These are phyloP conservation scores for Sporormia fimetaria DNA, from an alignment of 495 filamentous ascomycete species.

Conservation along the genomic window DNA sequence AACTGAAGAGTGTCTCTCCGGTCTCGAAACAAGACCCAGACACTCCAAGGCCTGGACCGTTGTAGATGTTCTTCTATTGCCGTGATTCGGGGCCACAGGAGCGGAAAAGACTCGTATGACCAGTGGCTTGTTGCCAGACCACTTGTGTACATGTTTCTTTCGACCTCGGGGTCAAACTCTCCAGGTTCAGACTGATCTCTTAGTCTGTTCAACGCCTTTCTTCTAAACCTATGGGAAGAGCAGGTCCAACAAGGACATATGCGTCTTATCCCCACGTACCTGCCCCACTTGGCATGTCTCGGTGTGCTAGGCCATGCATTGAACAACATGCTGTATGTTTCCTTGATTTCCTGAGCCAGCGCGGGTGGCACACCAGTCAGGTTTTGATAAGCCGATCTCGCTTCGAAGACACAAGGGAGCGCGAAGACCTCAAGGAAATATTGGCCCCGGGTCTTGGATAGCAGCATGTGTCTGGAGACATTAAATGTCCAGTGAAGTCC, in stretches of 20 bases:
- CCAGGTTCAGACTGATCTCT: neutral
- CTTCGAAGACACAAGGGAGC: conserved; percentile 12
- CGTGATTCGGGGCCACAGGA: conserved; percentile 10
- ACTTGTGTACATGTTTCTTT: conserved; percentile 3
- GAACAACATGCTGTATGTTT: conserved; percentile 15
- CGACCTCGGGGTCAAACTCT: neutral
- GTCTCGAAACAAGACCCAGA: conserved; percentile 18
- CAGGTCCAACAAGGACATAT: conserved; percentile 14
- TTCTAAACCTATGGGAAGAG: conserved; percentile 9
- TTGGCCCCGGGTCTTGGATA: conserved; percentile 6
- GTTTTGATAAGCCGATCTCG: conserved; percentile 4
- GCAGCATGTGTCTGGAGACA: conserved; percentile 13
- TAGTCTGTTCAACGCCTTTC: no score
- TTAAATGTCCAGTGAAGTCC: conserved; percentile 10
- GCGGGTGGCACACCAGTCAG: conserved; percentile 11
- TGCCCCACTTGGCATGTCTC: conserved; percentile 6
- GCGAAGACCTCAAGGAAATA: conserved; percentile 9
- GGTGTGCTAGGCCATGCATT: conserved; percentile 11
- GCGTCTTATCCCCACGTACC: conserved; percentile 1
- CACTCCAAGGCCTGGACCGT: conserved; percentile 12
- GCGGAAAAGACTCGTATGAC: conserved; percentile 15
- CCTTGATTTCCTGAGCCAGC: conserved; percentile 12
- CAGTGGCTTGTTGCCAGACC: neutral
- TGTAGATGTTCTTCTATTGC: conserved; percentile 12
- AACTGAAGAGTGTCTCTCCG: conserved; percentile 16